Percentiles rank a stretch among this genome's conserved stretches.
phyloP scores from a whole-genome alignment of 371 early-diverging fungal genomes.

The Mucor velutinosus region DNA sequence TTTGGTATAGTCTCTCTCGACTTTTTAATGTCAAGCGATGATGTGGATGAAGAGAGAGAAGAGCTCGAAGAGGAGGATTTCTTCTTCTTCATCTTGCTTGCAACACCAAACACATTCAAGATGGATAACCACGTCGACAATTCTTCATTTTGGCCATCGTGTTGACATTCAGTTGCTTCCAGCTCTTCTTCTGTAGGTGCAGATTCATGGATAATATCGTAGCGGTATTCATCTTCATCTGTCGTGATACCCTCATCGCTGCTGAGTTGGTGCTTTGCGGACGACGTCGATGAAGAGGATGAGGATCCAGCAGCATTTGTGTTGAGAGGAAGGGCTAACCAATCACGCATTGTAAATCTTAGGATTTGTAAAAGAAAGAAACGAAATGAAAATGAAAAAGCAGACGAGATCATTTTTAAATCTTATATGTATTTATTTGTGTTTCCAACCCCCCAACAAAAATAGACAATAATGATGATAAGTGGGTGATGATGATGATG shows the following conservation, averaged over 20 bases:
- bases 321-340: conserved; percentile 23
- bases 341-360: conserved; percentile 26
- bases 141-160: background rate
- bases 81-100: background rate
- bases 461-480: background rate
- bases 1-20: background rate
- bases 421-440: background rate
- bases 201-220: background rate
- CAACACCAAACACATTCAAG: conserved; percentile 6
- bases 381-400: conserved; percentile 23
- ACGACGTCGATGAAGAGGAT: background rate
- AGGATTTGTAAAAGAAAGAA: conserved; percentile 25
- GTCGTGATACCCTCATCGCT: background rate
- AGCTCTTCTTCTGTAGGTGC: background rate
- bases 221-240: conserved; percentile 5
- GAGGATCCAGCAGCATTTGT: background rate
- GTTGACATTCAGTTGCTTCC: background rate
- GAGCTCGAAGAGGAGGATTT: background rate
- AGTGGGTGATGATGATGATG: background rate
- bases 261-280: background rate
- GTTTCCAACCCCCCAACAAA: background rate
- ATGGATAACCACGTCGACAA: conserved; percentile 12
- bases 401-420: conserved; percentile 10
- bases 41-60: background rate
- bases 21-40: background rate